Evolutionary conservation across 73 alveolate species (phyloP).

Genomic region (Paraurostyla sp.): DNA sequence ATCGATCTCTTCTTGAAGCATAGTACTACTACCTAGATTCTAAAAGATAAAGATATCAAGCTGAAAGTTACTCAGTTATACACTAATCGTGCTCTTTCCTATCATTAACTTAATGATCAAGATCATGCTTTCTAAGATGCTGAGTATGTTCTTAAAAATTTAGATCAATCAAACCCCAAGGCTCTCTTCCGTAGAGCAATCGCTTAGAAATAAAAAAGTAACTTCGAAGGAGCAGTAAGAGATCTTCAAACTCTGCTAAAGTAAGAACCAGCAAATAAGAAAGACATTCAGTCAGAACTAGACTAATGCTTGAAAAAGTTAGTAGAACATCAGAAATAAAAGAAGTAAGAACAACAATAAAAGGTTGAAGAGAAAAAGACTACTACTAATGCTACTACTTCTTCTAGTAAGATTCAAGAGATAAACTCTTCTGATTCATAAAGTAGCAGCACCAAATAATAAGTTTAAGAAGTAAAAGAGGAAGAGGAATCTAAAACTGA

Average conservation of each 20-base stretch:
- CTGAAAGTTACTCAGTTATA: conserved; percentile 41
- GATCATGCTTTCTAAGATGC: conserved; percentile 74
- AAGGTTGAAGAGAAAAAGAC: background rate
- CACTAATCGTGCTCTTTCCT: conserved; percentile 72
- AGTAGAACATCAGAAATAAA: conserved; percentile 28
- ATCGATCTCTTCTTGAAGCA: conserved; percentile 40
- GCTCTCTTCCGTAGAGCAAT: conserved; percentile 75
- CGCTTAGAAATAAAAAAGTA: conserved; percentile 33
- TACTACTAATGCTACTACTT: no score
- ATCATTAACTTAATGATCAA: conserved; percentile 37
- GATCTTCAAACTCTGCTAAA: conserved; percentile 44
- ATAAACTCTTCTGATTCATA: background rate
- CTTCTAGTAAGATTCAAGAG: conserved; percentile 17
- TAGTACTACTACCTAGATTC: background rate
- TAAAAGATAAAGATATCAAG: conserved; percentile 34
- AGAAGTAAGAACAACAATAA: background rate
- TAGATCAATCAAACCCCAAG: conserved; percentile 55
- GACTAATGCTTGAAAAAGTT: conserved; percentile 46
- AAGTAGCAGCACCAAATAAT: no score
- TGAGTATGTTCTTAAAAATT: conserved; percentile 55
- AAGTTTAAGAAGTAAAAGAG: background rate
- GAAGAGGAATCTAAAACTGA: no score
- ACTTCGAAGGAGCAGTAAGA: conserved; percentile 51
- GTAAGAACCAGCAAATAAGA: conserved; percentile 54
- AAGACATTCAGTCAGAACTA: conserved; percentile 55